Base-by-base conservation (phyloP, 2,329 filamentous ascomycete species). In the Pseudogymnoascus sp. region DNA sequence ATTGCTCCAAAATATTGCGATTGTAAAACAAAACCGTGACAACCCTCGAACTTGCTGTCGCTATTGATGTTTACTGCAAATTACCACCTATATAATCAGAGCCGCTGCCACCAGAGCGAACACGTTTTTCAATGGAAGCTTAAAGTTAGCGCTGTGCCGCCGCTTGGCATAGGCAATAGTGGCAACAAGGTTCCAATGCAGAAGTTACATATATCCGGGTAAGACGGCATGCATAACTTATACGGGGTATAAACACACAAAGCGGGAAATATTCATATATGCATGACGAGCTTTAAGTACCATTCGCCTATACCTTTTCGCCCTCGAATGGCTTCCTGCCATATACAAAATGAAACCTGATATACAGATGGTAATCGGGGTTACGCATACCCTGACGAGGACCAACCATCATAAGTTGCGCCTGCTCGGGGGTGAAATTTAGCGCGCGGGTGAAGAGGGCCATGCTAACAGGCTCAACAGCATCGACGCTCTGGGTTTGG, bases 251-350 rank as follows among this genome's bases (percentile, higher is more conserved):
- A 15, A 48, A 15, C 42, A 48, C 25, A 29, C 25, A 29, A 48
- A 29, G 6, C 25, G 29, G 42, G 42, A 15, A 48, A 29, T 48
- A 48, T 8, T 48, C 25, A 15, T 29, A 48, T 29, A 48, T 48
- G 25, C 25, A 48, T 9, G 25, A 48, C 5, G 25, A 29, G 25
- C 8, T 48, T 27, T 29, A 48, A 48, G 13, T 29, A 29, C 42
- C 21, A 48, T 29, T n/a, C 6, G 15, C 27, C 21, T 61, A 61
- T 58, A 29, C 17, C 13, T n/a, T 25, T 58, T 61, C 60, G 25
- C 17, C 21, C 13, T 41, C 38, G 21, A 61, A 35, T 10, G 66
- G 33, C 71, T 74, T 3, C 73, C 67, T 58, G 72, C 64, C 70
- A 48, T 64, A 55, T 31, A 65, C 25, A 62, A 65, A 66, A 15